Conservation (phyloP, 2,329 filamentous ascomycete genomes). For the Westerdykella sp. region DNA sequence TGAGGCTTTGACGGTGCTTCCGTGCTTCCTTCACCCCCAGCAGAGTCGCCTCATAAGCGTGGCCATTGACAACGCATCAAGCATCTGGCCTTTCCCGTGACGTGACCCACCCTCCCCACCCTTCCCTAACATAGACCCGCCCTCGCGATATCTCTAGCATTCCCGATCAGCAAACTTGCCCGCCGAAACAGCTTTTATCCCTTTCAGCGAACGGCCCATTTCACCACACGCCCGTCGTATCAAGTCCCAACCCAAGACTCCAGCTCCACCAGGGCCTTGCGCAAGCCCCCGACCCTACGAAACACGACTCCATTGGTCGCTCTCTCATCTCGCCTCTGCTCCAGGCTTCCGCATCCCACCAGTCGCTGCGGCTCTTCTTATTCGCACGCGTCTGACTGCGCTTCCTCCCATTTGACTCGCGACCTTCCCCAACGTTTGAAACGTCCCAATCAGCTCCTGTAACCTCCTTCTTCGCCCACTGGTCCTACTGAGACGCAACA, state of each 20-base stretch:
- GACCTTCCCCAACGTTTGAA: conserved; percentile 8
- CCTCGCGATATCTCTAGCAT: conserved; percentile 19
- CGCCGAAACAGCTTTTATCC: conserved; percentile 20
- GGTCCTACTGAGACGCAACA: background rate
- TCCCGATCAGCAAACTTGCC: conserved; percentile 29
- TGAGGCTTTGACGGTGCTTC: conserved; percentile 28
- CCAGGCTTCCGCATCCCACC: conserved; percentile 30
- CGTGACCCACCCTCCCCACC: conserved; percentile 28
- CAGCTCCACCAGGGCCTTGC: conserved; percentile 18
- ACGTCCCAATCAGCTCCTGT: conserved; percentile 23
- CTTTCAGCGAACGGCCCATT: conserved; percentile 9
- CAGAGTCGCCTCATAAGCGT: conserved; percentile 34
- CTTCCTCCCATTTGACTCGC: conserved; percentile 16
- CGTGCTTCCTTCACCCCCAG: conserved; percentile 12
- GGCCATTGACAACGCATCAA: conserved; percentile 42
- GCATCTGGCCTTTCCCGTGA: conserved; percentile 32
- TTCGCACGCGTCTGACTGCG: conserved; percentile 23
- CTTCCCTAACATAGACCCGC: conserved; percentile 24
- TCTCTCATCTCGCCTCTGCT: conserved; percentile 27
- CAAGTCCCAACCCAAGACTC: conserved; percentile 9
- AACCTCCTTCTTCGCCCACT: too few species aligned
- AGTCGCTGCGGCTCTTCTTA: conserved; percentile 19
- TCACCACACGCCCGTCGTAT: conserved; percentile 15
- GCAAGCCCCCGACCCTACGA: conserved; percentile 10
- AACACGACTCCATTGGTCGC: conserved; percentile 21